Evolutionary conservation across 768 basidiomycete genomes (phyloP), one percentile per base, ranked within the genome.

Genomic region (Steccherinum ochraceum): DNA sequence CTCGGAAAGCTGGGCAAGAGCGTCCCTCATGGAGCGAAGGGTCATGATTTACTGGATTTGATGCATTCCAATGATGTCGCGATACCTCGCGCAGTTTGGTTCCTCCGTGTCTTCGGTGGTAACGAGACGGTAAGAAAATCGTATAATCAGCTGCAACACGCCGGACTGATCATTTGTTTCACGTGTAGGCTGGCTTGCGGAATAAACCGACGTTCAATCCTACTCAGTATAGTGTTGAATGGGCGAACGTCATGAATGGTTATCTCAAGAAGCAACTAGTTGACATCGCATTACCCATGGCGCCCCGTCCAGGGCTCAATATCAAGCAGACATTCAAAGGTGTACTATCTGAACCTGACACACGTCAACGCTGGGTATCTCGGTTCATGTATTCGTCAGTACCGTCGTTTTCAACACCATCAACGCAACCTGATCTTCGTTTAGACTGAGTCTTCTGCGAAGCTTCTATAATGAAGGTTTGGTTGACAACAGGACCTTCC

Each of bases 251-350:
- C 5, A 78, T 93, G 25, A 89, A 86, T 0, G 75, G 81, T 46
- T 88, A 91, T 60, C 70, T 93, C 67, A 89, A 86, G 71, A 92
- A 91, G 59, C 89, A 89, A 58, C 70, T 93, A 10, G 72, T 72
- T 4, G 87, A 90, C 23, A 91, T 93, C 50, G 80, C 80, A 11
- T 71, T 93, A 23, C 90, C 91, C 2, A 88, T 81, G 60, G 82
- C 88, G 23, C 86, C 87, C 13, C 77, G 89, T 30, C 78, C 77
- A 11, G 85, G 84, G 5, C 65, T 89, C 46, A 89, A 87, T 57
- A 87, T 92, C 61, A 92, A 90, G 59, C 84, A 85, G 52, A 84
- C 83, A 0, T 93, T 93, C 66, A 91, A 89, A 62, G 84, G 87
- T 3, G 82, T 91, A 3, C 70, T 93, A 12, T 76, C 83, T 2